Evolutionary conservation across 2,329 filamentous ascomycete species (phyloP).

Genomic region (Escovopsis sp.): DNA sequence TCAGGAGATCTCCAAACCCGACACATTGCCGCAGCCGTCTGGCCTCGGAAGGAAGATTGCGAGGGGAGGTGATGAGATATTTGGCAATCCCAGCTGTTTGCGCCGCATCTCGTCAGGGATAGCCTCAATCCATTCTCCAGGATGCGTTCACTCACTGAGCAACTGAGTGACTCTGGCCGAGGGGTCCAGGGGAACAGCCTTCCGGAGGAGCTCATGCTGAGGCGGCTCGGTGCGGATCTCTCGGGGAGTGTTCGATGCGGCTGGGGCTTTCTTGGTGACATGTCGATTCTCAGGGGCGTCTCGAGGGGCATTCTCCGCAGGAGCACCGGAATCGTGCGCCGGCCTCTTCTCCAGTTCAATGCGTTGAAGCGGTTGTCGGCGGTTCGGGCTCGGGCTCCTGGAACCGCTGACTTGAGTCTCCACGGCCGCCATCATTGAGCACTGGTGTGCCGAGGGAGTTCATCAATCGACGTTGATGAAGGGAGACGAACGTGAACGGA

Average conservation of each 20-base stretch:
- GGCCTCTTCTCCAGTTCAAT: not conserved
- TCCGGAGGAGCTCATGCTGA: not conserved
- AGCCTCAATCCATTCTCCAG: not conserved
- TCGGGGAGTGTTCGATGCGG: no score
- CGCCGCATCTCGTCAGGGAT: not conserved
- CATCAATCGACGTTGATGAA: no score
- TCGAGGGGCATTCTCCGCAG: no score
- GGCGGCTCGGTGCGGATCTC: not conserved
- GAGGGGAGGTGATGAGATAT: not conserved
- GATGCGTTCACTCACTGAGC: not conserved
- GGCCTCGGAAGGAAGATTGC: not conserved
- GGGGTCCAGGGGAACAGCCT: not conserved
- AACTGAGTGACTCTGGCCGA: not conserved
- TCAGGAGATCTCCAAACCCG: not conserved
- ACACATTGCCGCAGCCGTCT: not conserved
- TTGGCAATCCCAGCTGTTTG: slow-evolving; percentile 1
- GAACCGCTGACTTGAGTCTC: no score
- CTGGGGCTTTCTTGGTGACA: no score
- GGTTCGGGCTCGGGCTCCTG: no score
- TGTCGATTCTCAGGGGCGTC: no score
- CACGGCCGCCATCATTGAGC: no score
- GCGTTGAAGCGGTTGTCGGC: no score
- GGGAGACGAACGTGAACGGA: no score
- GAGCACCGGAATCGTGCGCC: not conserved
- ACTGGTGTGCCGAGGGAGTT: no score